Conservation (phyloP, 139 green algal genomes). For the Chlorella sp. region DNA sequence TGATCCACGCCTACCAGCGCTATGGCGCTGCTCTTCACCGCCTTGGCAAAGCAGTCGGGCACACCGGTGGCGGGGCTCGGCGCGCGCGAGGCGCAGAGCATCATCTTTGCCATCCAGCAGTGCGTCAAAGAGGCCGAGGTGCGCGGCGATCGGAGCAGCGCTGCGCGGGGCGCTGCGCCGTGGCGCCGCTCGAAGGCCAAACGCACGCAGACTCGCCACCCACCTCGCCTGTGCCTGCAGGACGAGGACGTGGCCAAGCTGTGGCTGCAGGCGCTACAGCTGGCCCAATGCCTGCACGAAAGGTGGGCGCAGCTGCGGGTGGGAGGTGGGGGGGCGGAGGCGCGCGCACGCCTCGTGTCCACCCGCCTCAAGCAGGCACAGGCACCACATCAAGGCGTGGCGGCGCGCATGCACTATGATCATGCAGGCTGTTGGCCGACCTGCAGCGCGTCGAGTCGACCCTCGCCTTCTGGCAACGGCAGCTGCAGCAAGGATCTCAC, state of each 20-base stretch:
- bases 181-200: background rate
- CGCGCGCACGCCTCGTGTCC: background rate
- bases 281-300: background rate
- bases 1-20: too few relatives aligned
- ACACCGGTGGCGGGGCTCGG: background rate
- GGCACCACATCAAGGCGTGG: background rate
- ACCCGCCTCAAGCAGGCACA: background rate
- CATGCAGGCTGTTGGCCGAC: background rate
- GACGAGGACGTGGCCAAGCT: background rate
- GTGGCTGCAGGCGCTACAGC: background rate
- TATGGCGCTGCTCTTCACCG: too few relatives aligned
- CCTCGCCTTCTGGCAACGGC: background rate
- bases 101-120: background rate
- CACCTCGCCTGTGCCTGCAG: background rate
- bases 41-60: too few relatives aligned
- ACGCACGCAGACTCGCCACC: background rate
- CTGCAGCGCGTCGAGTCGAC: background rate
- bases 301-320: background rate
- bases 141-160: too few relatives aligned
- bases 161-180: background rate
- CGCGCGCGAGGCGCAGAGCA: background rate
- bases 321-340: background rate
- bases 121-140: too few relatives aligned
- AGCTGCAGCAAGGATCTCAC: background rate
- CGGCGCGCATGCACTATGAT: background rate